Evolutionary conservation across 257 asterid species (phyloP).

Genomic region (Solanum chmielewskii): DNA sequence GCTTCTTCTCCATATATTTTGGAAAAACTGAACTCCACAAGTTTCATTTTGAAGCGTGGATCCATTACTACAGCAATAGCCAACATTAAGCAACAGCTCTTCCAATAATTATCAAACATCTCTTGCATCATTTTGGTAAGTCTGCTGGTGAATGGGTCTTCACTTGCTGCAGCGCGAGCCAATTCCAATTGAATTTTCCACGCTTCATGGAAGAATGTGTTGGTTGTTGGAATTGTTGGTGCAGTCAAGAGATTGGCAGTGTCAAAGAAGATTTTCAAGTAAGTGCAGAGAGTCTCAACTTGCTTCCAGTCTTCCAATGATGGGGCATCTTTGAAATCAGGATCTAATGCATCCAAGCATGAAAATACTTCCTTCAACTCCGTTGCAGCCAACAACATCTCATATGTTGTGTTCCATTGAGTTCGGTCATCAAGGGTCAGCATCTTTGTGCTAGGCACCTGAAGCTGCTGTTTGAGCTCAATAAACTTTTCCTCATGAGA

Average conservation of each 20-base stretch:
- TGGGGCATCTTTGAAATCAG: slow-evolving; percentile 59
- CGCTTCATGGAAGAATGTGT: slow-evolving; percentile 83
- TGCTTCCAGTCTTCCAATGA: slow-evolving; percentile 65
- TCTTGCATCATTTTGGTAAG: slow-evolving; percentile 67
- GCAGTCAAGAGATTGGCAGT: slow-evolving; percentile 59
- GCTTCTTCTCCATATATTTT: slow-evolving; percentile 75
- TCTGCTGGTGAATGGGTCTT: slow-evolving; percentile 44
- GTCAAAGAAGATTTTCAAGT: slow-evolving; percentile 65
- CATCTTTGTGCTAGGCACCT: slow-evolving; percentile 71
- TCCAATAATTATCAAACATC: slow-evolving; percentile 77
- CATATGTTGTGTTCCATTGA: slow-evolving; percentile 88
- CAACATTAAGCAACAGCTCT: slow-evolving; percentile 55
- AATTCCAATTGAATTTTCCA: slow-evolving; percentile 93
- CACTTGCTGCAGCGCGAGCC: slow-evolving; percentile 59
- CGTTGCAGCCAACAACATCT: slow-evolving; percentile 68
- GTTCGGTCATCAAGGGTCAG: slow-evolving; percentile 72
- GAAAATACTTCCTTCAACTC: slow-evolving; percentile 86
- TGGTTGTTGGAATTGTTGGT: slow-evolving; percentile 49
- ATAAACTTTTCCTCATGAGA: slow-evolving; percentile 73
- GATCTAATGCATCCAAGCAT: slow-evolving; percentile 71
- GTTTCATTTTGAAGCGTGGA: slow-evolving; percentile 92
- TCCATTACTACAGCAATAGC: slow-evolving; percentile 95
- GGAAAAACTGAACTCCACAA: slow-evolving; percentile 78
- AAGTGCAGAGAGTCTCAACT: slow-evolving; percentile 50
- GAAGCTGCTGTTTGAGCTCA: slow-evolving; percentile 79